Conservation (phyloP, 2,329 filamentous ascomycete species). For the Escovopsis sp. region DNA sequence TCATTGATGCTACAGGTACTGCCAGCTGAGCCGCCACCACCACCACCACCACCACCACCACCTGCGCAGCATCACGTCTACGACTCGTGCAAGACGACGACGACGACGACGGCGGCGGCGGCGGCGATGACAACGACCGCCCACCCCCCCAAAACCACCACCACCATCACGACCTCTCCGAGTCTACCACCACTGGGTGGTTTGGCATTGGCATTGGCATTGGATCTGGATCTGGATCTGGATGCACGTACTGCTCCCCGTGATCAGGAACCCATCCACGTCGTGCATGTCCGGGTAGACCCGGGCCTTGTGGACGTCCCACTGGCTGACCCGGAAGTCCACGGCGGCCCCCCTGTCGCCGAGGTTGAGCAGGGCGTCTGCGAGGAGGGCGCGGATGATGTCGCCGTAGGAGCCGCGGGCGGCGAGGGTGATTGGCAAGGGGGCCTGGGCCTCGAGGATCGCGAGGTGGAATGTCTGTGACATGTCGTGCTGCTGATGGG, state of each 20-base stretch:
- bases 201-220: no score
- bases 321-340: constrained; percentile 14
- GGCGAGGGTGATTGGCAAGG: constrained; percentile 13
- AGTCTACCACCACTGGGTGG: no score
- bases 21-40: no score
- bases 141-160: no score
- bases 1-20: no score
- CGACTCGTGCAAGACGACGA: no score
- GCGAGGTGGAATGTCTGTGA: constrained; percentile 5
- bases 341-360: constrained; percentile 8
- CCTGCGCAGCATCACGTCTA: no score
- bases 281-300: constrained; percentile 14
- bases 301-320: constrained; percentile 16
- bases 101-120: no score
- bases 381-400: constrained; percentile 16
- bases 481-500: not conserved
- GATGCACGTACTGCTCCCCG: constrained; percentile 22
- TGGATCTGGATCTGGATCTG: no score
- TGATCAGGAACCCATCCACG: constrained; percentile 18
- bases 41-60: no score
- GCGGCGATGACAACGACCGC: no score
- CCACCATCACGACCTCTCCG: no score
- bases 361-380: constrained; percentile 12
- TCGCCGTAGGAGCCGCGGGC: constrained; percentile 17
- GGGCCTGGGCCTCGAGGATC: constrained; percentile 19